phyloP scores from a whole-genome alignment of 1,284 basidiomycete species.

The Agroathelia rolfsii region DNA sequence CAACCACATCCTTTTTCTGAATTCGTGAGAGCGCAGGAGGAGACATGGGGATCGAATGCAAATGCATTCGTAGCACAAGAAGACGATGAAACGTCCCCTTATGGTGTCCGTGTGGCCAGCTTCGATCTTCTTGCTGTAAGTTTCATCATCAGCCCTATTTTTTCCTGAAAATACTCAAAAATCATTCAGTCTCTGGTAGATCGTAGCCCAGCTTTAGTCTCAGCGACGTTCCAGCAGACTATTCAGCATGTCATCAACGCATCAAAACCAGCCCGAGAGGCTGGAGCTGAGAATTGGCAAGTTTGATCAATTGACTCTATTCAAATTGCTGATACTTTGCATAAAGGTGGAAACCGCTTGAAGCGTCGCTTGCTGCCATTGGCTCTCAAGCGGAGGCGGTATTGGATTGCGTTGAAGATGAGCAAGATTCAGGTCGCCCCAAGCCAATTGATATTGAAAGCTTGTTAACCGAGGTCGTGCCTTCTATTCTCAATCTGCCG shows the following conservation, averaged over 20 bases:
- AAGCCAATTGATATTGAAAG: constrained; percentile 70
- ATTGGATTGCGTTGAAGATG: constrained; percentile 68
- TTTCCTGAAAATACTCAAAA: constrained; percentile 1
- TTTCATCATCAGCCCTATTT: constrained; percentile 6
- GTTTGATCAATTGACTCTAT: constrained; percentile 8
- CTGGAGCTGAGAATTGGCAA: constrained; percentile 46
- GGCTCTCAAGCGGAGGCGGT: constrained; percentile 78
- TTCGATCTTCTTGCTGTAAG: constrained; percentile 78
- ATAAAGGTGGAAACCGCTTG: constrained; percentile 80
- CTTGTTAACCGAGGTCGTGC: constrained; percentile 72
- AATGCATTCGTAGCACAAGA: constrained; percentile 93
- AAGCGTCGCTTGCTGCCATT: constrained; percentile 77
- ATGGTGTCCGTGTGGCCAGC: constrained; percentile 75
- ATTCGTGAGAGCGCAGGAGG: constrained; percentile 47
- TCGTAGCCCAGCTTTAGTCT: constrained; percentile 47
- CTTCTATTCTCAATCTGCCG: constrained; percentile 58
- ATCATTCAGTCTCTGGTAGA: constrained; percentile 60
- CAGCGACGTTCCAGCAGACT: constrained; percentile 45
- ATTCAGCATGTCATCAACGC: constrained; percentile 47
- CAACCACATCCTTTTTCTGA: constrained; percentile 6
- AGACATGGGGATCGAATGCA: constrained; percentile 81
- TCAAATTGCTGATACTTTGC: constrained; percentile 3
- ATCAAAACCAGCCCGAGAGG: constrained; percentile 43
- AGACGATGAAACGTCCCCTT: constrained; percentile 81
- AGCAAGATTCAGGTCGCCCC: constrained; percentile 48